phyloP scores from a whole-genome alignment of 2,329 filamentous ascomycete genomes.

The Aspergillus sojae region DNA sequence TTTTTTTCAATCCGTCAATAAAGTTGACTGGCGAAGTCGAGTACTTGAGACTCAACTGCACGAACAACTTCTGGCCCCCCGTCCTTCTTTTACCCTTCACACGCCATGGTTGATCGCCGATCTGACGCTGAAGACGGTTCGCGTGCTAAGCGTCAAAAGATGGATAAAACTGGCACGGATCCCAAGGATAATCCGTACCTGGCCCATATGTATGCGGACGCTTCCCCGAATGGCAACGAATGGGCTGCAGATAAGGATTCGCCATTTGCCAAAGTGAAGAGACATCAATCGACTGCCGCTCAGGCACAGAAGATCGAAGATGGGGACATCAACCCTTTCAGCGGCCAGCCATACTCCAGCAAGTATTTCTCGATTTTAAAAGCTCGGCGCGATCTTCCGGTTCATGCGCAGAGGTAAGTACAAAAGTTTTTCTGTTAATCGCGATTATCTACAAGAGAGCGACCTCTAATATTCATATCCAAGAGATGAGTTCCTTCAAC shows the following conservation, averaged over 20 bases:
- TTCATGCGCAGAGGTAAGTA: constrained; percentile 80
- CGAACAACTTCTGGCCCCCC: constrained; percentile 9
- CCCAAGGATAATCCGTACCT: constrained; percentile 80
- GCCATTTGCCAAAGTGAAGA: constrained; percentile 67
- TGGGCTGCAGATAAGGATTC: constrained; percentile 41
- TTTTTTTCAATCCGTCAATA: constrained; percentile 22
- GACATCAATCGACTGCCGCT: constrained; percentile 77
- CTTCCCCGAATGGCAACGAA: constrained; percentile 39
- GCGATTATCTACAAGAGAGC: background rate
- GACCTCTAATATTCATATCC: background rate
- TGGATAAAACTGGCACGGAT: constrained; percentile 50
- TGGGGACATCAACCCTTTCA: constrained; percentile 83
- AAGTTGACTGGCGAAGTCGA: constrained; percentile 1
- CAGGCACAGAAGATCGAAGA: constrained; percentile 77
- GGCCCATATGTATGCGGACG: constrained; percentile 76
- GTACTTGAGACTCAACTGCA: constrained; percentile 14
- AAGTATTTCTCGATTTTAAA: constrained; percentile 91
- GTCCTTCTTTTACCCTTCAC: constrained; percentile 13
- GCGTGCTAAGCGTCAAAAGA: constrained; percentile 60
- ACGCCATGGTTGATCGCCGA: constrained; percentile 60
- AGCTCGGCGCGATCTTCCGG: constrained; percentile 80
- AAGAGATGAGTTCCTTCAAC: constrained; percentile 86
- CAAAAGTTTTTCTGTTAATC: background rate
- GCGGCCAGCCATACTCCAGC: constrained; percentile 71
- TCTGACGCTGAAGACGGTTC: constrained; percentile 53